Percentiles rank a stretch among this genome's conserved stretches.
These are phyloP conservation scores for Cercospora canescens DNA, from an alignment of 2,329 filamentous ascomycete species.

Conservation along the genomic window DNA sequence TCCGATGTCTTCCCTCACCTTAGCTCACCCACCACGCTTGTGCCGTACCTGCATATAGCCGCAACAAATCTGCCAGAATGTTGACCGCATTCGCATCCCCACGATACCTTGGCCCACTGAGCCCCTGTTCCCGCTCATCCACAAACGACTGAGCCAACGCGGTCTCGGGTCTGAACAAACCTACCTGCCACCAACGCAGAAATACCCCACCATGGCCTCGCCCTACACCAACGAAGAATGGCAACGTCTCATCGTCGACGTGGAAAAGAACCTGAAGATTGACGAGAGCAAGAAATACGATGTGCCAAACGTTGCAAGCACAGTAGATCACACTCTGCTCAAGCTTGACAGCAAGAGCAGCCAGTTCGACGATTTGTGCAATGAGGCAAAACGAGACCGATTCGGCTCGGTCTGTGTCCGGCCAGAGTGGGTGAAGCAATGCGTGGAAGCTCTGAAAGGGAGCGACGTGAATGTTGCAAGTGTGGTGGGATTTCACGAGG, in stretches of 20 bases:
- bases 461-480: slow-evolving; percentile 55
- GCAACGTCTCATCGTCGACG: slow-evolving; percentile 43
- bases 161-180: neutral
- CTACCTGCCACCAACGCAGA: neutral
- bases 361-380: slow-evolving; percentile 56
- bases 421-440: slow-evolving; percentile 52
- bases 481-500: slow-evolving; percentile 62
- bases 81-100: neutral
- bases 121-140: neutral
- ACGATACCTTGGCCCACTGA: neutral
- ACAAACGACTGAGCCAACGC: neutral
- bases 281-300: slow-evolving; percentile 9
- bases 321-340: slow-evolving; percentile 52
- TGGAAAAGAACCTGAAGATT: slow-evolving; percentile 19
- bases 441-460: slow-evolving; percentile 50
- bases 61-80: neutral
- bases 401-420: slow-evolving; percentile 61
- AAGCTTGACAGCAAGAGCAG: slow-evolving; percentile 49
- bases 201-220: slow-evolving; percentile 31
- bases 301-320: slow-evolving; percentile 29
- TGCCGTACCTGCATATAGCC: slow-evolving; percentile 2
- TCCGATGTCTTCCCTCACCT: neutral
- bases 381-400: slow-evolving; percentile 51
- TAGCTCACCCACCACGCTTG: neutral
- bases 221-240: slow-evolving; percentile 49